Evolutionary conservation across 2,329 filamentous ascomycete species (phyloP), one percentile per base, ranked within the genome.

Genomic region (Hymenoscyphus albidus): DNA sequence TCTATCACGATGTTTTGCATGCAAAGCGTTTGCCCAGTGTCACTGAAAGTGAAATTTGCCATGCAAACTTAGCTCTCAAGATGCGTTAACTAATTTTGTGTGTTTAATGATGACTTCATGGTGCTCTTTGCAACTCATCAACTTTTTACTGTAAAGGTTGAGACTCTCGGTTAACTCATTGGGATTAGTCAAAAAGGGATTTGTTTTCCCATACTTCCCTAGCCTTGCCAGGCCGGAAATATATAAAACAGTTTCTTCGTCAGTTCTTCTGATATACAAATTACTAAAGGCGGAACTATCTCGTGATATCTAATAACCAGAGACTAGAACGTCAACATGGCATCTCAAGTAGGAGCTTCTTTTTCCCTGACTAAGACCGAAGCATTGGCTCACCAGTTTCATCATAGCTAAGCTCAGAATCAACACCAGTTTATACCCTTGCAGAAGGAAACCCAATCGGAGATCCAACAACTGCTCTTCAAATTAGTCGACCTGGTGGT

Each of bases 361-460:
- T 44, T 31, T 39, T 2, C n/a, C 42, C 3, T 14, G 39, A 31
- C 3, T 16, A 57, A 3, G 6, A 39, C 18, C 6, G 39, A 42
- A 48, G 22, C n/a, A 10, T 42, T 18, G 7, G 40, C 31, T 38
- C 6, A 44, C 14, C 18, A 18, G 12, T 40, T 39, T 38, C 18
- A 32, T 18, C 14, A 16, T 31, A 67, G 65, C 42, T 61, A 10
- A 54, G 62, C 58, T 64, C 61, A 32, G 56, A 16, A 9, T 57
- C 35, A 27, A 66, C 63, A 62, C 61, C 72, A 65, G 64, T 64
- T 2, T 75, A 74, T 60, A 75, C 73, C 5, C 64, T 73, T 3
- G 69, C 73, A 1, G 74, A 75, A 67, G 74, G 73, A 18, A 60
- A 59, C 27, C 66, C 68, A 18, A 55, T 65, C 13, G 58, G 55